Percentiles rank a stretch among this genome's conserved stretches.
Conservation (phyloP, 208 protist species). For the Wallacemonas sp. region DNA sequence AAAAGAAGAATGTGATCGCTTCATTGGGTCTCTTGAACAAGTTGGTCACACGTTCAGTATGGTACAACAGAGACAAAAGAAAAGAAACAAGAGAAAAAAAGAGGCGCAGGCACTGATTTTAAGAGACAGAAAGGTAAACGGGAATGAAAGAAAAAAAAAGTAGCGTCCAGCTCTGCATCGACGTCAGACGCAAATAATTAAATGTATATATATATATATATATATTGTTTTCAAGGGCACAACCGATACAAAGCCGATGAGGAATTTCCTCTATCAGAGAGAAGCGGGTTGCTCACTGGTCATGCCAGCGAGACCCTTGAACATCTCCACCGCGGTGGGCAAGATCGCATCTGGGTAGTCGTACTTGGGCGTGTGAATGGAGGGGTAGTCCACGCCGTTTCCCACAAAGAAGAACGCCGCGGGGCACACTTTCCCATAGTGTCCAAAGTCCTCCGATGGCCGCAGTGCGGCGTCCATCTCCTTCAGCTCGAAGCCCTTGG, state of each 20-base stretch:
- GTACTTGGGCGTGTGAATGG: constrained; percentile 42
- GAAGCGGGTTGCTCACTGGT: constrained; percentile 5
- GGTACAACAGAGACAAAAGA: not conserved
- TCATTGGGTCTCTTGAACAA: no score
- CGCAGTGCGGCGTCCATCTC: constrained; percentile 31
- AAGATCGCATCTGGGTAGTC: constrained; percentile 43
- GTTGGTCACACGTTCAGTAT: no score
- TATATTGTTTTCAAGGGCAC: not conserved
- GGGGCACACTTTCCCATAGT: constrained; percentile 41
- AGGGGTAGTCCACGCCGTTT: constrained; percentile 36
- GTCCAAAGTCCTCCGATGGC: constrained; percentile 42
- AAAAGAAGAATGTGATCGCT: no score
- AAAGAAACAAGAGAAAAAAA: not conserved
- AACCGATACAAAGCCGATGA: no score
- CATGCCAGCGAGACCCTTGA: constrained; percentile 37
- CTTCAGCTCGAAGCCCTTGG: constrained; percentile 20
- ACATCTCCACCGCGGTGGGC: constrained; percentile 34
- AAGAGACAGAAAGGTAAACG: constrained; percentile 3
- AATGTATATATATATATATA: constrained; percentile 7
- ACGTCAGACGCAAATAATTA: not conserved
- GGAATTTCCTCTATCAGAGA: not conserved
- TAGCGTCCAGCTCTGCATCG: not conserved
- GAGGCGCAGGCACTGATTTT: not conserved
- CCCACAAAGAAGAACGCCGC: constrained; percentile 42
- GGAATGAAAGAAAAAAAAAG: constrained; percentile 7